phyloP scores from a whole-genome alignment of 305 asterid species.

The Fraxinus dipetala region DNA sequence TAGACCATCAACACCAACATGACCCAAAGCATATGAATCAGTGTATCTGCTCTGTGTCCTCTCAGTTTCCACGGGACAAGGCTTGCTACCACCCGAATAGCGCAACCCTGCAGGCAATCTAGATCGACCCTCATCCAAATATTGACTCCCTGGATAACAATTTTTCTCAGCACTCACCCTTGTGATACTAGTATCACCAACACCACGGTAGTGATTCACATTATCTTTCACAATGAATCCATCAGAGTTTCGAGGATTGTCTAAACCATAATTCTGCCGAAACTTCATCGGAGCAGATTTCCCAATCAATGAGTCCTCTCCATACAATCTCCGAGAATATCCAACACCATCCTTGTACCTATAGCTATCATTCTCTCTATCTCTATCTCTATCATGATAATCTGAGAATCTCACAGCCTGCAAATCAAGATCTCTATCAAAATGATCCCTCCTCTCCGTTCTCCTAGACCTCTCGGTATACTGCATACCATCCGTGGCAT shows the following conservation, averaged over 20 bases:
- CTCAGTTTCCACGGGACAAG: slow-evolving; percentile 25
- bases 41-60: slow-evolving; percentile 24
- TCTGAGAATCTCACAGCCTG: slow-evolving; percentile 23
- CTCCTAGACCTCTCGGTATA: slow-evolving; percentile 26
- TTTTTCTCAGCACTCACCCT: slow-evolving; percentile 34
- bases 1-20: slow-evolving; percentile 26
- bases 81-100: slow-evolving; percentile 21
- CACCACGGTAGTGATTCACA: slow-evolving; percentile 28
- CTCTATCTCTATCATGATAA: slow-evolving; percentile 21
- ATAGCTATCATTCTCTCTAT: slow-evolving; percentile 24
- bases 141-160: slow-evolving; percentile 19
- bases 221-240: slow-evolving; percentile 18
- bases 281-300: slow-evolving; percentile 35
- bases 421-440: slow-evolving; percentile 23
- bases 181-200: slow-evolving; percentile 25
- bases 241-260: slow-evolving; percentile 34
- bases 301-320: slow-evolving; percentile 27
- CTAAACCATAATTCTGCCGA: slow-evolving; percentile 32
- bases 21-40: slow-evolving; percentile 22
- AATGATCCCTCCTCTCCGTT: slow-evolving; percentile 24
- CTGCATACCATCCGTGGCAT: background rate
- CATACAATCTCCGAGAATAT: slow-evolving; percentile 25
- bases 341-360: slow-evolving; percentile 21
- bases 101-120: slow-evolving; percentile 21
- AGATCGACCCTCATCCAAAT: slow-evolving; percentile 23